These are phyloP conservation scores for Ogataea neopini DNA, from an alignment of 805 yeast species.

Conservation along the genomic window DNA sequence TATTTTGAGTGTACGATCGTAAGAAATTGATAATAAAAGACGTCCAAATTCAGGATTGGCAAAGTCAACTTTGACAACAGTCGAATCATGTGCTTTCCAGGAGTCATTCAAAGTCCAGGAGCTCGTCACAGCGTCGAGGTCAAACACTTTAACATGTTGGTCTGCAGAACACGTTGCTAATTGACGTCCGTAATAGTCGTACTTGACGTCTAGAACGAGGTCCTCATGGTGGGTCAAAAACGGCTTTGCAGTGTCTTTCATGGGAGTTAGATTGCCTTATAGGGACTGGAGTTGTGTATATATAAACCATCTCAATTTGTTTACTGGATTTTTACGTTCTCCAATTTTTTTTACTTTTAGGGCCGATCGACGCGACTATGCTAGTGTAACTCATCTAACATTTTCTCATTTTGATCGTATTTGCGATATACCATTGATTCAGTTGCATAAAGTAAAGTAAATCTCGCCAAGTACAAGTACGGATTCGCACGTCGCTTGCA, in stretches of 20 bases:
- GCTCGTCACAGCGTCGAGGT: slow-evolving; percentile 61
- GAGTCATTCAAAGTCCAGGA: slow-evolving; percentile 84
- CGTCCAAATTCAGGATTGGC: slow-evolving; percentile 95
- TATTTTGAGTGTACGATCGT: slow-evolving; percentile 82
- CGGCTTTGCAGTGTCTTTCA: slow-evolving; percentile 54
- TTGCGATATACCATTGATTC: no score
- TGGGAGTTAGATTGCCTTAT: no score
- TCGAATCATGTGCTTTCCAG: slow-evolving; percentile 95
- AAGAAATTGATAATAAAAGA: slow-evolving; percentile 82
- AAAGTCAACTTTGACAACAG: slow-evolving; percentile 82
- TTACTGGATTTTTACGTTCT: no score
- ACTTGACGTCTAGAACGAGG: slow-evolving; percentile 83
- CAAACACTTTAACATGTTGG: slow-evolving; percentile 89
- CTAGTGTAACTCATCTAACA: no score
- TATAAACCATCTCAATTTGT: no score
- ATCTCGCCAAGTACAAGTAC: no score
- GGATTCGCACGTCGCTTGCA: not conserved
- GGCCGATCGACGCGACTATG: slow-evolving; percentile 2
- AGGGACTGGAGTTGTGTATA: no score
- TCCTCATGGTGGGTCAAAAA: slow-evolving; percentile 92
- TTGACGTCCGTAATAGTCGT: slow-evolving; percentile 90
- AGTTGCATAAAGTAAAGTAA: no score
- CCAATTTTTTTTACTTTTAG: not conserved
- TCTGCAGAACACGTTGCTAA: slow-evolving; percentile 95
- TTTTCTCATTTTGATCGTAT: no score